Conservation (phyloP, 306 rosid species). For the Canavalia ensiformis region DNA sequence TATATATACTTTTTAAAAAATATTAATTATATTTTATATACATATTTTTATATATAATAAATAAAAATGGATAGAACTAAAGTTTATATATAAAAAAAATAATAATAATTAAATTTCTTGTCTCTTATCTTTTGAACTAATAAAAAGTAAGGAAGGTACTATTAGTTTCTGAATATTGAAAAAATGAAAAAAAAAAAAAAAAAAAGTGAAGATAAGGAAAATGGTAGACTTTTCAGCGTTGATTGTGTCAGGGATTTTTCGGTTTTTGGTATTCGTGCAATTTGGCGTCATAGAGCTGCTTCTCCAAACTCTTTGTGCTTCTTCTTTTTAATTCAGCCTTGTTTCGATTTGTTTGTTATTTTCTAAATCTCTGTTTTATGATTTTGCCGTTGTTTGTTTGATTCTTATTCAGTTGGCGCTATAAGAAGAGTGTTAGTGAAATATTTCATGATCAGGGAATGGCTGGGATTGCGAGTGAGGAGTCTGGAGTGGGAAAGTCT, state of each 20-base stretch:
- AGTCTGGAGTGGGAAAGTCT: conserved; percentile 79
- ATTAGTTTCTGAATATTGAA: too few species aligned
- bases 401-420: conserved; percentile 53
- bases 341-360: conserved; percentile 42
- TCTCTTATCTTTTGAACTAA: too few species aligned
- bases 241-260: conserved; percentile 44
- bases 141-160: too few species aligned
- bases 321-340: background rate
- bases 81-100: too few species aligned
- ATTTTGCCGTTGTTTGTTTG: conserved; percentile 3
- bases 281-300: conserved; percentile 49
- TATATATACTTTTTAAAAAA: too few species aligned
- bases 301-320: conserved; percentile 48
- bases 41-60: too few species aligned
- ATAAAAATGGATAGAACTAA: too few species aligned
- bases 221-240: background rate
- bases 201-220: too few species aligned
- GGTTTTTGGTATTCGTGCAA: conserved; percentile 38
- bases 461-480: conserved; percentile 89
- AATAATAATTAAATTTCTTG: too few species aligned
- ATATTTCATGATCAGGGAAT: conserved; percentile 63
- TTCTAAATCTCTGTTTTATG: conserved; percentile 39
- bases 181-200: too few species aligned
- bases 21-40: too few species aligned
- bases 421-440: conserved; percentile 54